Base-by-base conservation (phyloP, 768 basidiomycete genomes). In the Boletellus sp. region DNA sequence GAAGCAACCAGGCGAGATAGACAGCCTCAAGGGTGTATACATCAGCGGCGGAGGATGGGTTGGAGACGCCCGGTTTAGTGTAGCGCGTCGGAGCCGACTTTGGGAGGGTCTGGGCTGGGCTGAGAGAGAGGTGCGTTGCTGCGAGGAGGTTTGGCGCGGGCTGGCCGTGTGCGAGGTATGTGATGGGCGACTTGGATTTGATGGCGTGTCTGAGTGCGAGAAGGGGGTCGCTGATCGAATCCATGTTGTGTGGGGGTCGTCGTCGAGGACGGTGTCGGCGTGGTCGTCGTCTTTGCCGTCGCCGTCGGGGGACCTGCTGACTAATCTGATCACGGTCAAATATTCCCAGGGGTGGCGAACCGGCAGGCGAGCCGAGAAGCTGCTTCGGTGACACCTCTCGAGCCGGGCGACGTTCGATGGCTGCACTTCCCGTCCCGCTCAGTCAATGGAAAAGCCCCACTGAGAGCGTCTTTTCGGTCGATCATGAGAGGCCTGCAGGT, bases 1-100 rank as follows among this genome's bases (percentile, higher is more conserved):
- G 74, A 28, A 87, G 75, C 4, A 84, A 71, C 87, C 86, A 98
- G 24, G 87, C 85, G n/a, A 94, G 75, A 58, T 89, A 86, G 9
- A 98, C 74, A 2, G 91, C 87, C 45, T 89, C 87, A 13, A 94
- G 68, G 10, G 87, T 78, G 68, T 87, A 91, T 56, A 87, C 86
- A 42, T 89, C 85, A 9, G 45, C 48, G 4, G 55, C 26, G 1
- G 55, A 55, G 1, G 63, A 41, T 0, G 69, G 67, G 36, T 45
- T 41, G 10, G 72, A 66, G 11, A 74, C 66, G 31, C 74, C 83
- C 20, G 79, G 83, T 62, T 84, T 87, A 46, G 81, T 78, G 67
- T 90, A 90, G 32, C 94, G 81, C 2, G 94, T 96, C 19, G 84
- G 75, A 2, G 77, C 74, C 8, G 82, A 76, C 68, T 94, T 94